These are phyloP conservation scores for Pichia sp. DNA, from an alignment of 1,139 yeast genomes.

Conservation along the genomic window DNA sequence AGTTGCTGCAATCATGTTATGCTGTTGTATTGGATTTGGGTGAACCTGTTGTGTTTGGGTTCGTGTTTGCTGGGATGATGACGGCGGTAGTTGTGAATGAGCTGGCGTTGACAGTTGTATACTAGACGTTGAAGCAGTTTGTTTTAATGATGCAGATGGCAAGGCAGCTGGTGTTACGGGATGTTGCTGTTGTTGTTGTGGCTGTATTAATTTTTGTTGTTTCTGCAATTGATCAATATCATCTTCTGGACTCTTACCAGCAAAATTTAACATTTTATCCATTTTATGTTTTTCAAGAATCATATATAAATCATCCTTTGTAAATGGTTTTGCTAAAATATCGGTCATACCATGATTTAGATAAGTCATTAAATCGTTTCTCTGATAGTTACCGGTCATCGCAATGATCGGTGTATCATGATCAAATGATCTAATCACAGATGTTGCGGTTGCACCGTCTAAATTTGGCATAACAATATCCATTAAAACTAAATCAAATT, in stretches of 20 bases:
- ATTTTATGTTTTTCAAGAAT: conserved; percentile 61
- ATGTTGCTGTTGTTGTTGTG: not conserved
- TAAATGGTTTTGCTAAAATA: conserved; percentile 86
- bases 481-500: conserved; percentile 82
- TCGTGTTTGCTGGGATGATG: too few species aligned
- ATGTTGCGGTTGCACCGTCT: conserved; percentile 91
- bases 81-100: not conserved
- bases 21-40: too few species aligned
- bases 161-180: not conserved
- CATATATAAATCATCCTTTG: conserved; percentile 72
- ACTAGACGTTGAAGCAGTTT: too few species aligned
- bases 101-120: not conserved
- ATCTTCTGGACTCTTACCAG: not conserved
- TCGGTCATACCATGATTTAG: conserved; percentile 88
- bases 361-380: conserved; percentile 72
- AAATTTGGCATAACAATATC: conserved; percentile 92
- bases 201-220: not conserved
- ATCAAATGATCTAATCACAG: conserved; percentile 77
- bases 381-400: conserved; percentile 86
- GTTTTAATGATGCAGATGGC: too few species aligned
- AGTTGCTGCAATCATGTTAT: too few species aligned
- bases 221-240: conserved; percentile 10
- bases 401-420: conserved; percentile 84
- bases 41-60: too few species aligned
- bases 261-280: conserved; percentile 21